These are phyloP conservation scores for Pulveroboletus sp. DNA, from an alignment of 768 basidiomycete species.

Conservation along the genomic window DNA sequence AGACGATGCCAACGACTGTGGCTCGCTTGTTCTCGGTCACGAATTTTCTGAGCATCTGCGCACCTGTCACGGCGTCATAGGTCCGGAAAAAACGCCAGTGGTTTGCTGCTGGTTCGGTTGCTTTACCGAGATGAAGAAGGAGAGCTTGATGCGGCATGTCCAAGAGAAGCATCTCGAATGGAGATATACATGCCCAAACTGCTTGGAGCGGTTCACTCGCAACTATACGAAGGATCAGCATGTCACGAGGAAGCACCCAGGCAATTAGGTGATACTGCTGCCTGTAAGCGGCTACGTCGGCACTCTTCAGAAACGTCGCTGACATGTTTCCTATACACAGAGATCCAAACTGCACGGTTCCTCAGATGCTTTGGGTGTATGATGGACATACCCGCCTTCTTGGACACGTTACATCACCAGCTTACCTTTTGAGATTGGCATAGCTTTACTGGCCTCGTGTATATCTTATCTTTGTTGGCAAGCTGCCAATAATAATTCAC, in stretches of 20 bases:
- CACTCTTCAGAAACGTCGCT: neutral
- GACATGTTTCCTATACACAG: neutral
- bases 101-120: slow-evolving; percentile 22
- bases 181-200: slow-evolving; percentile 15
- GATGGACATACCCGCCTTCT: neutral
- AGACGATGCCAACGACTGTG: neutral
- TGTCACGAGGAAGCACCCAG: slow-evolving; percentile 5
- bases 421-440: neutral
- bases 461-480: slow-evolving; percentile 6
- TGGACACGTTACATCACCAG: slow-evolving; percentile 1
- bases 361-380: neutral
- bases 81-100: slow-evolving; percentile 8
- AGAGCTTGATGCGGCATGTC: slow-evolving; percentile 27
- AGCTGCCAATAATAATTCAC: neutral
- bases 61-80: slow-evolving; percentile 15
- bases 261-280: neutral
- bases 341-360: slow-evolving; percentile 1
- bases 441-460: slow-evolving; percentile 6
- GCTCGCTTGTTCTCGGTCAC: neutral
- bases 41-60: slow-evolving; percentile 24
- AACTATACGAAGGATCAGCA: slow-evolving; percentile 20
- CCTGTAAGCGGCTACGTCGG: neutral
- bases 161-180: slow-evolving; percentile 23
- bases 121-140: slow-evolving; percentile 20
- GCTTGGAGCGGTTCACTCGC: slow-evolving; percentile 25